Evolutionary conservation across 2,329 filamentous ascomycete genomes (phyloP).

Genomic region (Cladosporium austrohemisphaericum): DNA sequence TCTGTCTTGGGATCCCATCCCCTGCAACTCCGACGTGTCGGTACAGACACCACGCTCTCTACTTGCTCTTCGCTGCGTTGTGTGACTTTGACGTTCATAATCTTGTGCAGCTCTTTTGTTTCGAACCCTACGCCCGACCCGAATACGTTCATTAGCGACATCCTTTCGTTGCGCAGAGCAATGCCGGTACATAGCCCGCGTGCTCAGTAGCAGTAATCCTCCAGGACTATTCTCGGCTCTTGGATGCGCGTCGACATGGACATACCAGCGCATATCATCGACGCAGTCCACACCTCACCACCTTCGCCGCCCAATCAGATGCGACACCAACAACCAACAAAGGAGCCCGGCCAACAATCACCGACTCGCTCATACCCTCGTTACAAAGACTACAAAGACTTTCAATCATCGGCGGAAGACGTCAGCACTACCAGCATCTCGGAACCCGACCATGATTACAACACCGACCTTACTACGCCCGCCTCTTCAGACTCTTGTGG

Average conservation of each 20-base stretch:
- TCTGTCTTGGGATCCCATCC: slow-evolving; percentile 8
- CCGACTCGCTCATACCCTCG: neutral
- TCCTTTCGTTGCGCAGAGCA: slow-evolving; percentile 1
- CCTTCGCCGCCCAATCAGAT: slow-evolving; percentile 4
- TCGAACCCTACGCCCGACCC: neutral
- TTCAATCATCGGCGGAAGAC: slow-evolving; percentile 28
- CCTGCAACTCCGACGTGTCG: slow-evolving; percentile 6
- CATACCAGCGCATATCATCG: slow-evolving; percentile 24
- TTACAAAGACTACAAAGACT: slow-evolving; percentile 6
- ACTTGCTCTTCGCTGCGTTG: slow-evolving; percentile 3
- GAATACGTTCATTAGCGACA: neutral
- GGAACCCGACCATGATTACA: slow-evolving; percentile 33
- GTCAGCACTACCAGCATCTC: slow-evolving; percentile 32
- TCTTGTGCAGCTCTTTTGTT: slow-evolving; percentile 8
- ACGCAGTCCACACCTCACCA: slow-evolving; percentile 19
- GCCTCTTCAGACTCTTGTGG: slow-evolving; percentile 29
- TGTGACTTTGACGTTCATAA: slow-evolving; percentile 2
- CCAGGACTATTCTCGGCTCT: neutral
- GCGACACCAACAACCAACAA: neutral
- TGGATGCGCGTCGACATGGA: slow-evolving; percentile 20
- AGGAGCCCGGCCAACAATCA: neutral
- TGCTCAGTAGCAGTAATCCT: neutral
- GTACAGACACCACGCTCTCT: slow-evolving; percentile 10
- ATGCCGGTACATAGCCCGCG: slow-evolving; percentile 1
- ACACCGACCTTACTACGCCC: slow-evolving; percentile 35